Evolutionary conservation across 192 early-diverging fungal genomes (phyloP).

Genomic region (Chytriomyces hyalinus): DNA sequence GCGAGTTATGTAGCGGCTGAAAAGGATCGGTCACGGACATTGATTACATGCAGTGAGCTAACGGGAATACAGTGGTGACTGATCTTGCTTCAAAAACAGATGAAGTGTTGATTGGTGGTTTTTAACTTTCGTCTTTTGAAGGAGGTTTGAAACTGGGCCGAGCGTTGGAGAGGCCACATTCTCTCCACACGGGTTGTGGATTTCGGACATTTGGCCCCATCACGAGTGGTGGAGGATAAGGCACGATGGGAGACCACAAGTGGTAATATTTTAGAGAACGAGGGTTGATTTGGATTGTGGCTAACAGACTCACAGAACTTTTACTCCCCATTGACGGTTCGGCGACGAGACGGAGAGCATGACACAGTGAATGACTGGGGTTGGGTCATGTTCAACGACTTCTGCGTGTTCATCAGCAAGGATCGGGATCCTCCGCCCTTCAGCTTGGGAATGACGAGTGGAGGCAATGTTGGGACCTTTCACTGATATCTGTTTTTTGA

Average conservation of each 20-base stretch:
- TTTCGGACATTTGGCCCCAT: slow-evolving; percentile 22
- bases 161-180: not conserved
- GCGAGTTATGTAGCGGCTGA: slow-evolving; percentile 15
- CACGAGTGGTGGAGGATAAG: slow-evolving; percentile 14
- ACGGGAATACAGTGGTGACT: slow-evolving; percentile 5
- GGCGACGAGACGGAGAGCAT: not conserved
- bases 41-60: slow-evolving; percentile 7
- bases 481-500: too few species aligned
- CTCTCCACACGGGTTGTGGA: slow-evolving; percentile 2
- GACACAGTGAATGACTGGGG: not conserved
- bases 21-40: slow-evolving; percentile 9
- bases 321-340: not conserved
- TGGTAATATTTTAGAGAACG: not conserved
- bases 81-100: not conserved
- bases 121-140: not conserved
- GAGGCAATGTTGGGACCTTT: too few species aligned
- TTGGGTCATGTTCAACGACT: slow-evolving; percentile 4
- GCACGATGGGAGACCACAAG: slow-evolving; percentile 8
- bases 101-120: not conserved
- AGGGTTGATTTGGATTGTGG: not conserved
- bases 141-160: slow-evolving; percentile 5
- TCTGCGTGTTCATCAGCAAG: not conserved
- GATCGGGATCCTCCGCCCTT: not conserved
- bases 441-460: not conserved
- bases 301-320: slow-evolving; percentile 6